Evolutionary conservation across 164 flowering plant species (phyloP).

Genomic region (Dillenia turbinata): DNA sequence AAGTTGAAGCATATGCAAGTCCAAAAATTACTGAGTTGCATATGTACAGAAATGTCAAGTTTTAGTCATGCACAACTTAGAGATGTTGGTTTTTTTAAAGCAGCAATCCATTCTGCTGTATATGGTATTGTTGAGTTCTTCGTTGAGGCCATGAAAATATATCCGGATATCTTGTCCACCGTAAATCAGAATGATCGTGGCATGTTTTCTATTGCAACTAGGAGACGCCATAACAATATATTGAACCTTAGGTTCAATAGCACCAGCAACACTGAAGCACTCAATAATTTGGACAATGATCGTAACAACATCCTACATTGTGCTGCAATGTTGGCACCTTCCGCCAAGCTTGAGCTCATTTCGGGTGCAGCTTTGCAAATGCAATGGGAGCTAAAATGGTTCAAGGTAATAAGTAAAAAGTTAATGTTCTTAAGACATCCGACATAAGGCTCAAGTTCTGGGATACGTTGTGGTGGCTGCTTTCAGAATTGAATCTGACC

Average conservation of each 20-base stretch:
- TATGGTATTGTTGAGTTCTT: slow-evolving; percentile 16
- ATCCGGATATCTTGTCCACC: no score
- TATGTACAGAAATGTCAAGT: slow-evolving; percentile 5
- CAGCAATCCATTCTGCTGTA: not conserved
- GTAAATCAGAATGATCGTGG: no score
- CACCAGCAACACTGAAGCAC: no score
- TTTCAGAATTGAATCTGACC: not conserved
- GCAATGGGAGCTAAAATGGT: slow-evolving; percentile 10
- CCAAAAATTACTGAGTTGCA: slow-evolving; percentile 4
- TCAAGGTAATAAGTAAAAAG: slow-evolving; percentile 7
- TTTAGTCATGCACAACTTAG: slow-evolving; percentile 1
- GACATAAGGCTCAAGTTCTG: not conserved
- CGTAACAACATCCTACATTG: slow-evolving; percentile 5
- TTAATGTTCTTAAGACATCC: not conserved
- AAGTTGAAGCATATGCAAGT: slow-evolving; percentile 4
- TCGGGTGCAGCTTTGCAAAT: slow-evolving; percentile 13
- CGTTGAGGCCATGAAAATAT: not conserved
- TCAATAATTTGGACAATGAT: not conserved
- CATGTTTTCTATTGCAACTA: no score
- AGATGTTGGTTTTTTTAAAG: not conserved
- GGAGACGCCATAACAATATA: no score
- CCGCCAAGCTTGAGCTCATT: not conserved
- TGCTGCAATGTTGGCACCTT: slow-evolving; percentile 1
- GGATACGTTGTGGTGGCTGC: not conserved
- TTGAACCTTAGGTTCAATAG: no score